Evolutionary conservation across 78 protist species (phyloP), one percentile per base, ranked within the genome.

Genomic region (Speleostelium caveatum): DNA sequence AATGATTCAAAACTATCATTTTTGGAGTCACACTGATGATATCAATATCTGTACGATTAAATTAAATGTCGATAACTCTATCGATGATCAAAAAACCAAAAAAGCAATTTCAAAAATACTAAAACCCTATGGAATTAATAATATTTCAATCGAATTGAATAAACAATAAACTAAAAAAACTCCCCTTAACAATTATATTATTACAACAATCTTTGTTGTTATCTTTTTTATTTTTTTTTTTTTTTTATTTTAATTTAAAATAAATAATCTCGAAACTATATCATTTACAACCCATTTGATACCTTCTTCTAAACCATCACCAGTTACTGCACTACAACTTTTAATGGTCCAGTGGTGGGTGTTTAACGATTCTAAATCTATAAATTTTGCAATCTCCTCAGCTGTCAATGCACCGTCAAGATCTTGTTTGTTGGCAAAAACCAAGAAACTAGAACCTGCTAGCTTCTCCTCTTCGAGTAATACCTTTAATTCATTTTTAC

Each of bases 371-470:
- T 89, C 93, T 26, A 97, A 80, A 16, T 86, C 92, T 21, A 96
- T 56, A 30, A 75, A 93, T 36, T 74, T 49, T 10, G 38, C 42
- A 28, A 98, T 98, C 35, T 97, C 96, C 19, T 92, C 96, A 0
- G 74, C 21, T 3, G 88, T 16, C 35, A 94, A 53, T 7, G 99
- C 97, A 1, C 98, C 98, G 21, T 71, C 78, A 0, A 99, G 49
- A 86, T 99, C 99, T 60, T 98, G 99, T 95, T 99, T 99, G 89
- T 99, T 99, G 38, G 99, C 99, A 33, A 99, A 92, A 33, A 99
- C 89, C 24, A 99, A 93, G 62, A 99, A 94, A 19, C 99, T 76
- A 14, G 99, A 99, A 8, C 99, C 99, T 16, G 99, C 99, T 0
- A 98, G 51, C 56, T 86, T 94, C 98, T 97, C 98, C 41, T 97